phyloP scores from a whole-genome alignment of 2,329 filamentous ascomycete species.

The Penicillium brasilianum region DNA sequence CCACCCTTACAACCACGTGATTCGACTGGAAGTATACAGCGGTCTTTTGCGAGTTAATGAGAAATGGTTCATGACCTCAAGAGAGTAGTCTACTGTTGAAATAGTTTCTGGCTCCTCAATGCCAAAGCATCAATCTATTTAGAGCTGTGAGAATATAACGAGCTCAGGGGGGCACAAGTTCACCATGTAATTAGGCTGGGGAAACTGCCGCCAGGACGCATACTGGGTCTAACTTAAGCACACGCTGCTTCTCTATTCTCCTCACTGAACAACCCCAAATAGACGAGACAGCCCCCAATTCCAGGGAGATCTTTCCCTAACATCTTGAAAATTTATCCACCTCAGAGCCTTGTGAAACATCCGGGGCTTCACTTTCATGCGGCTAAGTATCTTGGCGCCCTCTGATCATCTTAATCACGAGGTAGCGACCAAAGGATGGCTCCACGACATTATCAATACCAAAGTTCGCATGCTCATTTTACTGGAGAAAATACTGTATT shows the following conservation, averaged over 20 bases:
- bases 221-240: background rate
- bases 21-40: background rate
- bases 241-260: background rate
- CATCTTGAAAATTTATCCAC: too few relatives aligned
- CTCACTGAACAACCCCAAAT: background rate
- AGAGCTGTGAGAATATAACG: background rate
- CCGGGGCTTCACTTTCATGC: conserved; percentile 1
- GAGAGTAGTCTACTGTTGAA: too few relatives aligned
- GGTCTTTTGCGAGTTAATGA: background rate
- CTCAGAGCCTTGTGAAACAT: background rate
- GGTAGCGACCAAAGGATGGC: background rate
- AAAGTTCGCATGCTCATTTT: too few relatives aligned
- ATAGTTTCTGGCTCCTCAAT: too few relatives aligned
- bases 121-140: too few relatives aligned
- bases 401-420: background rate
- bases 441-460: background rate
- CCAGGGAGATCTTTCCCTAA: background rate
- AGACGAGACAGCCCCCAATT: too few relatives aligned
- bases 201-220: background rate
- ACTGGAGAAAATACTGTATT: background rate
- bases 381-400: conserved; percentile 1
- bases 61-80: background rate
- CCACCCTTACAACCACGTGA: conserved; percentile 4
- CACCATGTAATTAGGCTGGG: background rate
- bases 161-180: background rate